Evolutionary conservation across 805 yeast genomes (phyloP).

Genomic region (Saturnispora diversa): DNA sequence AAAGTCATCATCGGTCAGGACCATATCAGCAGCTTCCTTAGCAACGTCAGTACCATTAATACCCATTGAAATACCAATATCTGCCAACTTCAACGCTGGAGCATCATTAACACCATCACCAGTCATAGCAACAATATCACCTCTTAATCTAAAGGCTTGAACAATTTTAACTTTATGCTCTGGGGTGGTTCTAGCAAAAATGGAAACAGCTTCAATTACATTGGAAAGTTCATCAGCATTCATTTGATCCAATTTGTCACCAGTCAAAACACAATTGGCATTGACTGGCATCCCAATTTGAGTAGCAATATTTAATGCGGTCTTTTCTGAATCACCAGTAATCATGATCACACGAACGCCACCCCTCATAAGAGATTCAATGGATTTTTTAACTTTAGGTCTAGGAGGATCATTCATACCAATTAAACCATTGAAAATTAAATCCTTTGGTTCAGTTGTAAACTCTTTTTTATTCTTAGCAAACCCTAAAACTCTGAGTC

Average conservation of each 20-base stretch:
- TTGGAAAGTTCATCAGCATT: constrained; percentile 63
- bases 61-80: constrained; percentile 93
- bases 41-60: constrained; percentile 96
- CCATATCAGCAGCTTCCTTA: constrained; percentile 97
- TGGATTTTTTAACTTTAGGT: constrained; percentile 68
- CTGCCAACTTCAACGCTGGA: constrained; percentile 94
- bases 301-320: constrained; percentile 77
- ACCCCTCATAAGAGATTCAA: constrained; percentile 72
- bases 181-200: constrained; percentile 92
- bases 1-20: constrained; percentile 92
- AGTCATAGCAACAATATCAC: constrained; percentile 98
- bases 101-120: constrained; percentile 99
- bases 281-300: constrained; percentile 76
- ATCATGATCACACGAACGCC: constrained; percentile 98
- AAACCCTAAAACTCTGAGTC: constrained; percentile 78
- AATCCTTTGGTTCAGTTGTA: constrained; percentile 42
- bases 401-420: constrained; percentile 99
- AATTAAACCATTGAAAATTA: constrained; percentile 75
- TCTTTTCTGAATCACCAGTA: constrained; percentile 87
- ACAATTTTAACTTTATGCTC: constrained; percentile 89
- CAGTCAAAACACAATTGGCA: constrained; percentile 73
- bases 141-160: constrained; percentile 79
- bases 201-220: constrained; percentile 73
- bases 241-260: constrained; percentile 73
- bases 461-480: constrained; percentile 44